Percentiles rank a stretch among this genome's conserved stretches.
These are phyloP conservation scores for Brettanomyces bruxellensis DNA, from an alignment of 805 yeast genomes.

Conservation along the genomic window DNA sequence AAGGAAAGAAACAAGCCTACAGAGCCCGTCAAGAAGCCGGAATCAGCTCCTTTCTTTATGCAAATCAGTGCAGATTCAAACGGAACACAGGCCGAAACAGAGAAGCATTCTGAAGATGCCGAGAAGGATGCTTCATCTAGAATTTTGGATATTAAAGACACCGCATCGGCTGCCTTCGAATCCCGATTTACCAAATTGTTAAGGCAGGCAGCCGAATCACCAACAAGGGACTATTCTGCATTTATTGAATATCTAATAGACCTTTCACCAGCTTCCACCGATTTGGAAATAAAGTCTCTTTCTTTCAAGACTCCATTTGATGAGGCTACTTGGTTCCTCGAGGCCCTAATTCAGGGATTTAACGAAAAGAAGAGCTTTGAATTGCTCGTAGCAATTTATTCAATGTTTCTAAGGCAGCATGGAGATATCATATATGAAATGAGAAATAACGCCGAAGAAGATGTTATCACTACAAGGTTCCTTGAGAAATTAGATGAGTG, in stretches of 20 bases:
- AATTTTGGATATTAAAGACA: conserved; percentile 26
- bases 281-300: conserved; percentile 79
- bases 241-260: conserved; percentile 48
- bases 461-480: conserved; percentile 23
- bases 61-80: conserved; percentile 55
- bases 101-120: conserved; percentile 20
- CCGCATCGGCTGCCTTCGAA: conserved; percentile 43
- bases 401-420: conserved; percentile 66
- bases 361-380: conserved; percentile 56
- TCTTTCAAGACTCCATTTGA: conserved; percentile 53
- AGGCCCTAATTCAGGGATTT: conserved; percentile 59
- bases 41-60: conserved; percentile 73
- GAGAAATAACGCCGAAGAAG: conserved; percentile 8
- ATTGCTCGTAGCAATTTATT: conserved; percentile 70
- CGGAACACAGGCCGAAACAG: conserved; percentile 52
- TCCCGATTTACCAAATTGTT: conserved; percentile 62
- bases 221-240: conserved; percentile 29
- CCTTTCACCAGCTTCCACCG: conserved; percentile 71
- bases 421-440: conserved; percentile 57
- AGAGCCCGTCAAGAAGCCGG: conserved; percentile 81
- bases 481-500: conserved; percentile 40
- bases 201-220: conserved; percentile 37
- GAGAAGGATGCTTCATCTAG: conserved; percentile 16
- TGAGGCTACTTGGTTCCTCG: conserved; percentile 58
- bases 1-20: conserved; percentile 82